A percentile compares a stretch with the other conserved stretches of the same genome.
Evolutionary conservation across 495 filamentous ascomycete species (phyloP).

Genomic region (Hyaloscypha variabilis): DNA sequence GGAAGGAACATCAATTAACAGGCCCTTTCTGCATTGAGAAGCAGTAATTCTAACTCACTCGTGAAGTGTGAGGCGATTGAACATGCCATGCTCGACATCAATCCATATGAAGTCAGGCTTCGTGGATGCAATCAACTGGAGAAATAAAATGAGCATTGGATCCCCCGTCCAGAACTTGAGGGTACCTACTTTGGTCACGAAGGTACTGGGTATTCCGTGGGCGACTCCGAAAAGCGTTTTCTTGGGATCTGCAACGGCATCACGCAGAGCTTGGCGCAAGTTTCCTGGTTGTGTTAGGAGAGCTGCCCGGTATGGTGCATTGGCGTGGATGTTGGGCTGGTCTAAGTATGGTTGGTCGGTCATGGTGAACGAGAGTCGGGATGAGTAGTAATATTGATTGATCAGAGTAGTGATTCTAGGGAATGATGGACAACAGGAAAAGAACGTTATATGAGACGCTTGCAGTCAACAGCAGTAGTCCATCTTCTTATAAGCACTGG

Average conservation of each 20-base stretch:
- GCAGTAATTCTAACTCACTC: neutral
- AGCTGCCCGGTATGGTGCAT: neutral
- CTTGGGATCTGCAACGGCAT: neutral
- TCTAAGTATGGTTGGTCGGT: neutral
- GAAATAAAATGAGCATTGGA: neutral
- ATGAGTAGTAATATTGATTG: neutral
- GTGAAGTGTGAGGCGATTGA: neutral
- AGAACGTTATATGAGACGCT: neutral
- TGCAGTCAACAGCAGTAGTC: too few relatives aligned
- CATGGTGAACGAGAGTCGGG: neutral
- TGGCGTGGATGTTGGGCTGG: neutral
- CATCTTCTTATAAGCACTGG: too few relatives aligned
- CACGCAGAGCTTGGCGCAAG: neutral
- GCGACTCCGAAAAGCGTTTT: neutral
- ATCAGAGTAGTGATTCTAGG: neutral
- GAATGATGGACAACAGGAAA: neutral
- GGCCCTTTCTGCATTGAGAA: neutral
- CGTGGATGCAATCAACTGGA: neutral
- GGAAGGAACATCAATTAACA: neutral
- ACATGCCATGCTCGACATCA: neutral
- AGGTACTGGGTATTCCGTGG: neutral
- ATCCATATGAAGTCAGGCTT: slow-evolving; percentile 1
- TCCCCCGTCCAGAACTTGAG: neutral
- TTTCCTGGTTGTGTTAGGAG: neutral
- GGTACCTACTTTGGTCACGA: neutral